These are phyloP conservation scores for Cladobotryum protrusum DNA, from an alignment of 2,329 filamentous ascomycete species.

Conservation along the genomic window DNA sequence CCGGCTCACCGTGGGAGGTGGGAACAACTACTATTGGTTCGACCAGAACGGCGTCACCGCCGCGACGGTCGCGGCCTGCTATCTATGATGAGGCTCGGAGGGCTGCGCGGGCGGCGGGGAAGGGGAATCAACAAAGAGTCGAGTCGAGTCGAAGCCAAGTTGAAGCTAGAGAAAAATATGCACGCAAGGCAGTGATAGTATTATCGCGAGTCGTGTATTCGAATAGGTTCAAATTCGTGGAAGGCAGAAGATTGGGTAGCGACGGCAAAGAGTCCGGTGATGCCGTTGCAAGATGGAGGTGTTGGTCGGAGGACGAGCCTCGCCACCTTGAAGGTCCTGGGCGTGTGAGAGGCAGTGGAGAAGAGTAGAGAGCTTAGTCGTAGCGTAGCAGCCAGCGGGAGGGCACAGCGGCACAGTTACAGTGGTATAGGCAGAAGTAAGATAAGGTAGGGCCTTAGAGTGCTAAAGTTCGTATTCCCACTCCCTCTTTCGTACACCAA, in stretches of 20 bases:
- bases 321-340: no score
- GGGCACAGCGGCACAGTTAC: no score
- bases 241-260: background rate
- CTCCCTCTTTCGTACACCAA: no score
- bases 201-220: no score
- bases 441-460: no score
- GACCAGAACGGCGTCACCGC: conserved; percentile 11
- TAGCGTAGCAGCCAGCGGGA: no score
- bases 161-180: background rate
- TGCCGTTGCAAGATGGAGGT: background rate
- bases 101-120: background rate
- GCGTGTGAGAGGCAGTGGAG: background rate
- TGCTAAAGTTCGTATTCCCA: no score
- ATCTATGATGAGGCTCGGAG: background rate
- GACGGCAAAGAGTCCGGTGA: background rate
- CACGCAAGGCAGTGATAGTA: background rate
- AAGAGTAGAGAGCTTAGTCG: background rate
- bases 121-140: conserved; percentile 4
- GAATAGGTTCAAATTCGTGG: background rate
- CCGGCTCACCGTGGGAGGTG: background rate
- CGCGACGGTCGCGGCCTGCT: conserved; percentile 8
- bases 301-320: no score
- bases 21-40: background rate
- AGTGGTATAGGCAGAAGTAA: no score
- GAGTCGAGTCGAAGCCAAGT: conserved; percentile 1